Conservation (phyloP, 2,329 filamentous ascomycete species). For the Capronia epimyces region DNA sequence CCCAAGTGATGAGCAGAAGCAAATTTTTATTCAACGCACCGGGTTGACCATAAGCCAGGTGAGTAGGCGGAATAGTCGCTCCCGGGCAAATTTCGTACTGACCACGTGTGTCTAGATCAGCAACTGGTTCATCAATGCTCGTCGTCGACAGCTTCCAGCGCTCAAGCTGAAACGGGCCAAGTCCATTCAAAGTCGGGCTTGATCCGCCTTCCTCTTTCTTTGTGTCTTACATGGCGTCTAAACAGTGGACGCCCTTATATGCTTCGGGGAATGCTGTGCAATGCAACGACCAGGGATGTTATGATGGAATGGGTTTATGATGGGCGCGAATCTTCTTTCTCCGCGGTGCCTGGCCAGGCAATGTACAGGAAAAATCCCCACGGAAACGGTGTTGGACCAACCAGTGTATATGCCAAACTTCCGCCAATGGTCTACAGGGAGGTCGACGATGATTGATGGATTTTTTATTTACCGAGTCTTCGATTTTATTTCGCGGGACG, state of each 20-base stretch:
- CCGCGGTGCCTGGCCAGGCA: neutral
- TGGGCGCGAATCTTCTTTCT: neutral
- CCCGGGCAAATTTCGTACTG: neutral
- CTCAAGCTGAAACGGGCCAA: constrained; percentile 31
- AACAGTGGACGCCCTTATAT: neutral
- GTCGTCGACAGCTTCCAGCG: constrained; percentile 44
- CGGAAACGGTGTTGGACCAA: neutral
- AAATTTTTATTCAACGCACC: constrained; percentile 70
- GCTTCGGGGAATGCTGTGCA: neutral
- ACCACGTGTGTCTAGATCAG: constrained; percentile 38
- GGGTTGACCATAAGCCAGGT: constrained; percentile 67
- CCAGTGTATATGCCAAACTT: neutral
- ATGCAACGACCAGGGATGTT: neutral
- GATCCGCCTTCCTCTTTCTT: neutral
- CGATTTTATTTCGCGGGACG: too few relatives aligned
- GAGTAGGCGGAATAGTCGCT: constrained; percentile 18
- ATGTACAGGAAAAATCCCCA: constrained; percentile 1
- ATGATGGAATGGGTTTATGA: constrained; percentile 10
- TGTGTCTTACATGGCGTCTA: neutral
- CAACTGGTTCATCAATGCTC: constrained; percentile 51
- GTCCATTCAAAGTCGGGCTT: constrained; percentile 11
- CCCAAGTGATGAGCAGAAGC: constrained; percentile 81
- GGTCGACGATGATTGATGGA: neutral
- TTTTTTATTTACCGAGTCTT: too few relatives aligned
- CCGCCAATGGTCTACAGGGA: neutral